Percentiles rank a stretch among this genome's conserved stretches.
These are phyloP conservation scores for Murraya paniculata DNA, from an alignment of 345 rosid species.

Conservation along the genomic window DNA sequence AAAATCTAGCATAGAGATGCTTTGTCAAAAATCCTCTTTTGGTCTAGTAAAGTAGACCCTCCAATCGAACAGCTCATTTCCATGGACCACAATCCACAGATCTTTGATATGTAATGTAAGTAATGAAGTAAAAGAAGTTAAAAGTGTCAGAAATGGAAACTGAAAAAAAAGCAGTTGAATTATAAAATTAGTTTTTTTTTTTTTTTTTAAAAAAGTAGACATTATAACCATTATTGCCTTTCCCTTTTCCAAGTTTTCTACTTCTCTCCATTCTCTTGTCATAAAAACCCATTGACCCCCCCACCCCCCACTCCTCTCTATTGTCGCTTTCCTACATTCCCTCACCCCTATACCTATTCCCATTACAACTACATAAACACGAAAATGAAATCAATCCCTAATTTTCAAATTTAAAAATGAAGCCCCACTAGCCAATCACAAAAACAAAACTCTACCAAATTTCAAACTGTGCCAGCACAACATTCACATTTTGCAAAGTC, in stretches of 20 bases:
- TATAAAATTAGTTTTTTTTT: neutral
- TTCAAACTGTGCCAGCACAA: neutral
- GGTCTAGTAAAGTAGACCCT: neutral
- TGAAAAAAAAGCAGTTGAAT: neutral
- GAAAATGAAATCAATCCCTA: neutral
- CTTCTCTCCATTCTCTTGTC: neutral
- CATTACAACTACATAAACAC: neutral
- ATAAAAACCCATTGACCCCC: neutral
- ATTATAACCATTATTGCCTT: neutral
- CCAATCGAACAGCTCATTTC: neutral
- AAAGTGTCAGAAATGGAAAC: conserved; percentile 10
- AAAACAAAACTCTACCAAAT: neutral
- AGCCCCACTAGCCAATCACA: neutral
- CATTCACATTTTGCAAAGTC: neutral
- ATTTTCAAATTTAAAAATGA: neutral
- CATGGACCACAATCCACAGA: neutral
- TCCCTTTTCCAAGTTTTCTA: no score
- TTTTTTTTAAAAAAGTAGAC: neutral
- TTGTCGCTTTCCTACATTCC: neutral
- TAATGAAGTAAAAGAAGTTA: neutral
- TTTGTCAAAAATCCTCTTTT: neutral
- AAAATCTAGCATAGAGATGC: conserved; percentile 5
- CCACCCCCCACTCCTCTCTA: neutral
- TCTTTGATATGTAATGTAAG: neutral
- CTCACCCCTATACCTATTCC: neutral